phyloP scores from a whole-genome alignment of 805 yeast species.

The Candida taoyuanica region DNA sequence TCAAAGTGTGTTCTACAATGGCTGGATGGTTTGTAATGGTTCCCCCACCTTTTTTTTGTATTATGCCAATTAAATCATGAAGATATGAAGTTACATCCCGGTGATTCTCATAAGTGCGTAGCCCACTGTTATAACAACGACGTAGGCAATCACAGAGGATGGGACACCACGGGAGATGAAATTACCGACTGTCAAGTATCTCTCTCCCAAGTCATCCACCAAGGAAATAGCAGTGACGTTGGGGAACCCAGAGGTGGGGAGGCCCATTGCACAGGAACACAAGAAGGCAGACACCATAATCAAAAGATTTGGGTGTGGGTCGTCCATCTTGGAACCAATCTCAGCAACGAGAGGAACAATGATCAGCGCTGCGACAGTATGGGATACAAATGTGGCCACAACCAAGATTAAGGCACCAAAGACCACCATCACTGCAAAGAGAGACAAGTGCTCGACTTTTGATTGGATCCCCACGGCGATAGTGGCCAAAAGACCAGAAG shows the following conservation, averaged over 20 bases:
- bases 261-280: constrained; percentile 95
- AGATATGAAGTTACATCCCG: constrained; percentile 26
- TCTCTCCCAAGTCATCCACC: constrained; percentile 88
- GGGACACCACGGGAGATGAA: constrained; percentile 93
- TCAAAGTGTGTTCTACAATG: constrained; percentile 41
- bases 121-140: constrained; percentile 73
- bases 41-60: too few species aligned
- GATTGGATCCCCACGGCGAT: constrained; percentile 68
- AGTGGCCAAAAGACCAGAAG: constrained; percentile 78
- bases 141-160: constrained; percentile 69
- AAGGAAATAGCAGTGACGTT: constrained; percentile 95
- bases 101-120: constrained; percentile 61
- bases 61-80: too few species aligned
- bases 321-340: constrained; percentile 68
- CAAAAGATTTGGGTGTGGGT: constrained; percentile 81
- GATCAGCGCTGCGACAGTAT: constrained; percentile 94
- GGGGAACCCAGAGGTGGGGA: constrained; percentile 97
- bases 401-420: constrained; percentile 79
- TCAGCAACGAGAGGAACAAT: constrained; percentile 87
- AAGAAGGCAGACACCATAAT: constrained; percentile 61
- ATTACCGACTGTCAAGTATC: constrained; percentile 79
- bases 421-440: constrained; percentile 67
- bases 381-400: constrained; percentile 93
- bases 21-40: constrained; percentile 21
- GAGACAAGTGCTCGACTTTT: constrained; percentile 59